Percentiles rank a stretch among this genome's conserved stretches.
phyloP scores from a whole-genome alignment of 176 grass and related monocot species.

The Hyparrhenia diplandra region DNA sequence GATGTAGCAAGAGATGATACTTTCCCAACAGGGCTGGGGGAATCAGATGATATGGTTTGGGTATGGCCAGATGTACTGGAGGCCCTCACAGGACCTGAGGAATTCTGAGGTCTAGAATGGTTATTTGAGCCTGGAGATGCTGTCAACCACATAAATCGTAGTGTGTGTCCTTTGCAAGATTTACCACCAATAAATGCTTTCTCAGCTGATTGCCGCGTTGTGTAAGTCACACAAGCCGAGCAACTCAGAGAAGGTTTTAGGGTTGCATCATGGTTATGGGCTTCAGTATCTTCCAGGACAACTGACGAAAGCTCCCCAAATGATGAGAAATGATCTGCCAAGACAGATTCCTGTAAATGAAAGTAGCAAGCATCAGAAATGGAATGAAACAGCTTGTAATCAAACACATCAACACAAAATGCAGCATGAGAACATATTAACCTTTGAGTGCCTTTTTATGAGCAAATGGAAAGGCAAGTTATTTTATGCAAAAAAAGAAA shows the following conservation, averaged over 20 bases:
- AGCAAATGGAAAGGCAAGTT: neutral
- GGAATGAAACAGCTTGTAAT: conserved; percentile 2
- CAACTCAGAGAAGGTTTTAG: conserved; percentile 55
- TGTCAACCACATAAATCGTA: conserved; percentile 80
- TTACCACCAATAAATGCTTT: conserved; percentile 80
- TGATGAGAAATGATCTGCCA: conserved; percentile 84
- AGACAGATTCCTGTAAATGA: conserved; percentile 68
- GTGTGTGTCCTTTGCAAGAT: conserved; percentile 69
- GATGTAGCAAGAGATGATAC: conserved; percentile 20
- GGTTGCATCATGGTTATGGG: conserved; percentile 49
- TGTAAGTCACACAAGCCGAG: conserved; percentile 68
- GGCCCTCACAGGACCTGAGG: conserved; percentile 4
- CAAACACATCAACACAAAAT: conserved; percentile 30
- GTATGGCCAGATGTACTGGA: conserved; percentile 14
- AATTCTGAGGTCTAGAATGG: conserved; percentile 41
- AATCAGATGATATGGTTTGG: conserved; percentile 43
- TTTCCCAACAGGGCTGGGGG: conserved; percentile 27
- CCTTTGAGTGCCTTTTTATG: neutral
- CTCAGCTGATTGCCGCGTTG: conserved; percentile 67
- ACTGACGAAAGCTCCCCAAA: conserved; percentile 86
- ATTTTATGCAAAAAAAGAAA: neutral
- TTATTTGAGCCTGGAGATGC: conserved; percentile 43
- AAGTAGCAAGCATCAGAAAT: conserved; percentile 14
- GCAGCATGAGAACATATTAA: conserved; percentile 1
- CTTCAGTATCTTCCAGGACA: conserved; percentile 61